Evolutionary conservation across 192 early-diverging fungal species (phyloP).

Genomic region (Coemansia biformis): DNA sequence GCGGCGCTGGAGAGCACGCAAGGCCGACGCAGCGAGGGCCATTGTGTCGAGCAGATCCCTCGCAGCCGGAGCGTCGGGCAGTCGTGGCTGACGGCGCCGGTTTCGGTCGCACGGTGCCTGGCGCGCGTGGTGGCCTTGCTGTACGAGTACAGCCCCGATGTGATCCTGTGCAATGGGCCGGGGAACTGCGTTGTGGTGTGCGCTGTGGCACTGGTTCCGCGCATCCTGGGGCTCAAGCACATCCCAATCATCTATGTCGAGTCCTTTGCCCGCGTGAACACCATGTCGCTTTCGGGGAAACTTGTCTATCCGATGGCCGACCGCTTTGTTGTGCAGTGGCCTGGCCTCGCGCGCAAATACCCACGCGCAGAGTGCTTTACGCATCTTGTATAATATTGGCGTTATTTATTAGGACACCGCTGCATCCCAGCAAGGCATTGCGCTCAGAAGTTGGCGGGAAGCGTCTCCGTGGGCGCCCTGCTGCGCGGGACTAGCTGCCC

Average conservation of each 20-base stretch:
- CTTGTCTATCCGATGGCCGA: slow-evolving; percentile 76
- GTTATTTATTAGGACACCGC: too few relatives aligned
- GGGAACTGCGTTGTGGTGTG: slow-evolving; percentile 79
- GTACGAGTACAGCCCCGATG: slow-evolving; percentile 52
- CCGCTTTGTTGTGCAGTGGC: slow-evolving; percentile 91
- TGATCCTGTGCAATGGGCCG: slow-evolving; percentile 83
- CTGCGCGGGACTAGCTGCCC: too few relatives aligned
- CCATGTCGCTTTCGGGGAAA: slow-evolving; percentile 83
- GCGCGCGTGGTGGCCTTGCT: slow-evolving; percentile 24
- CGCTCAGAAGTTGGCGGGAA: too few relatives aligned
- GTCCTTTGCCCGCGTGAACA: slow-evolving; percentile 81
- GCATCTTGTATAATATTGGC: slow-evolving; percentile 59
- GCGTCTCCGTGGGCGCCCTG: too few relatives aligned
- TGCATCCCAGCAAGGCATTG: too few relatives aligned
- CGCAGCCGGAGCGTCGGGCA: slow-evolving; percentile 73
- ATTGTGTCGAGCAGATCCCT: slow-evolving; percentile 56
- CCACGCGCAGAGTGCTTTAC: slow-evolving; percentile 60
- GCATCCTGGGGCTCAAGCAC: slow-evolving; percentile 52
- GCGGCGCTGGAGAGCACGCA: slow-evolving; percentile 47
- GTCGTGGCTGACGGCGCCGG: slow-evolving; percentile 54
- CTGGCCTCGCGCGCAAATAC: slow-evolving; percentile 51
- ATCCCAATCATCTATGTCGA: slow-evolving; percentile 79
- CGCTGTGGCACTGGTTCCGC: slow-evolving; percentile 55
- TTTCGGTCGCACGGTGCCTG: slow-evolving; percentile 44
- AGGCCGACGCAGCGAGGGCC: slow-evolving; percentile 14